Percentiles rank a stretch among this genome's conserved stretches.
Conservation (phyloP, 495 filamentous ascomycete genomes). For the Massariosphaeria phaeospora region DNA sequence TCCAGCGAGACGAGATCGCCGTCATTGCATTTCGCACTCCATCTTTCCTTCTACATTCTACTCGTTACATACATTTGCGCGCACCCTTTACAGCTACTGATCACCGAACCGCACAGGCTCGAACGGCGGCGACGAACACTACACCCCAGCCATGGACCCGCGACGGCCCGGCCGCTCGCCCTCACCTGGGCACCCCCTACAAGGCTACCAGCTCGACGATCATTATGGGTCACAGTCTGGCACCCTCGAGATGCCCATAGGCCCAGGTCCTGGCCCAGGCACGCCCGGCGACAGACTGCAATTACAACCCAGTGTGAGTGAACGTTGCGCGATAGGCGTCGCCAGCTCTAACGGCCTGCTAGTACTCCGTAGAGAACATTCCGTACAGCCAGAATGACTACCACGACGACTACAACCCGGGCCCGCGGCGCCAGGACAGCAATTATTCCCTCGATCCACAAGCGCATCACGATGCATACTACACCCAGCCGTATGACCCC, state of each 20-base stretch:
- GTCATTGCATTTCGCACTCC: not conserved
- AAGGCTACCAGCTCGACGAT: conserved; percentile 33
- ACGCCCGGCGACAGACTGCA: conserved; percentile 33
- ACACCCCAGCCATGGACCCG: conserved; percentile 30
- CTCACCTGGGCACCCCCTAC: conserved; percentile 30
- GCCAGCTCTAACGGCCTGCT: no score
- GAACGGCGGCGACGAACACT: conserved; percentile 20
- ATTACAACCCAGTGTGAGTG: conserved; percentile 33
- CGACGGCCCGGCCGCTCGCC: conserved; percentile 32
- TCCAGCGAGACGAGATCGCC: not conserved
- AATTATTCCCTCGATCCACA: conserved; percentile 76
- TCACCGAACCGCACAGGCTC: conserved; percentile 10
- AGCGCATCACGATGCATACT: conserved; percentile 82
- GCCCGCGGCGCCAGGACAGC: conserved; percentile 47
- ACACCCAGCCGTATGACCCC: conserved; percentile 73
- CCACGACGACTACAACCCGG: conserved; percentile 46
- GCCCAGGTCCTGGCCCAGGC: conserved; percentile 33
- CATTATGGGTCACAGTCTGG: conserved; percentile 12
- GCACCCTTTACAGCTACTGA: not conserved
- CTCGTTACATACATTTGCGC: conserved; percentile 16
- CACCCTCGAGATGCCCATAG: conserved; percentile 36
- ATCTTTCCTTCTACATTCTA: not conserved
- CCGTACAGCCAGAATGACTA: conserved; percentile 69
- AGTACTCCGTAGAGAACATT: conserved; percentile 78
- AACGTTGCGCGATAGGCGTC: no score